A percentile compares a stretch with the other conserved stretches of the same genome.
Evolutionary conservation across 2,329 filamentous ascomycete genomes (phyloP).

Genomic region (Botrytis fabae): DNA sequence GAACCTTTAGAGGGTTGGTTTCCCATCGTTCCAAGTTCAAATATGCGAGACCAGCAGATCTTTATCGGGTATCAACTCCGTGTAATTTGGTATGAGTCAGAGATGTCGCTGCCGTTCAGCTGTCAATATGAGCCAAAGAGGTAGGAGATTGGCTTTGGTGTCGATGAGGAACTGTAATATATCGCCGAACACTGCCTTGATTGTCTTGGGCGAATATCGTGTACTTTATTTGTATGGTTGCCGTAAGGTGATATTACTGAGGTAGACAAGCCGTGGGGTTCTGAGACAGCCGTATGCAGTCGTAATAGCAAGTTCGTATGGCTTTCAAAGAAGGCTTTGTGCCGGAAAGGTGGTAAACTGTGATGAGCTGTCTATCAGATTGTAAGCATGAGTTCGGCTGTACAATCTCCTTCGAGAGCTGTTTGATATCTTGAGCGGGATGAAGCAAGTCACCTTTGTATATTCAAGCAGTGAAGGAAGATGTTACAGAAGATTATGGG

Average conservation of each 20-base stretch:
- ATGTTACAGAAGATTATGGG: background rate
- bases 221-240: background rate
- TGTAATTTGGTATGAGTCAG: background rate
- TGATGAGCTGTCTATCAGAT: background rate
- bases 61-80: background rate
- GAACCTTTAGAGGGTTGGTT: conserved; percentile 64
- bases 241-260: background rate
- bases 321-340: background rate
- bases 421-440: background rate
- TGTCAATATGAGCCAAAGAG: background rate
- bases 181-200: background rate
- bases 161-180: background rate
- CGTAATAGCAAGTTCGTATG: background rate
- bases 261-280: background rate
- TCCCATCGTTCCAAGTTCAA: conserved; percentile 56
- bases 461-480: background rate
- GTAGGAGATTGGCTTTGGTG: background rate
- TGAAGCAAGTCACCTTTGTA: conserved; percentile 1
- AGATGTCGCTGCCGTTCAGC: background rate
- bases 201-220: background rate
- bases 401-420: background rate
- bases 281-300: background rate
- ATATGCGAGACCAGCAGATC: background rate
- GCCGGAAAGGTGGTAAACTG: background rate
- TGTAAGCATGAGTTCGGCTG: conserved; percentile 1